Evolutionary conservation across 2,329 filamentous ascomycete genomes (phyloP), one percentile per base, ranked within the genome.

Genomic region (Alternaria ventricosa): DNA sequence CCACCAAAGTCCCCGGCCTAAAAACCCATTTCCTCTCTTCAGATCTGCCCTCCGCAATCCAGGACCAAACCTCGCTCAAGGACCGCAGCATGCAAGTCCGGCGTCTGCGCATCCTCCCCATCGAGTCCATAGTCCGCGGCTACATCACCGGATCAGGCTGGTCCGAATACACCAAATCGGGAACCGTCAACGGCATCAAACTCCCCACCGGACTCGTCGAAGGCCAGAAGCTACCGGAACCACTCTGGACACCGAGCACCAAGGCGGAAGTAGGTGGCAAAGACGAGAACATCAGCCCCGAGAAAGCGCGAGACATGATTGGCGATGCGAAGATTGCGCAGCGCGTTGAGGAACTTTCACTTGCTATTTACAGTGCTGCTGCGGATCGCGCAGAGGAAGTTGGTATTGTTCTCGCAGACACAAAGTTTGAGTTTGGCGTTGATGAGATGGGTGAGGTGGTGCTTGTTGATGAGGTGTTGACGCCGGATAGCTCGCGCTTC

Each of bases 81-180:
- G 84, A 87, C 71, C 89, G 93, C 63, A 89, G 87, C 77, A 96
- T 97, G 93, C 87, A 89, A 69, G 91, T 95, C 59, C 88, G 89
- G 65, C 88, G 88, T 68, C 85, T 93, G 61, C 87, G 89, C 72
- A 88, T 96, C 67, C 88, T 96, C 63, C 92, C 92, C 23, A 85
- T 96, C 66, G 92, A 95, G 81, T 91, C 89, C 46, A 95, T 95
- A 66, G 92, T 96, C n/a, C 89, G 93, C 61, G 94, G 94, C 70
- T 97, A 97, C 83, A 89, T 97, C 77, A 94, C 94, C 6, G 94
- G 94, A 46, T 92, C 89, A 49, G 93, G 92, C 0, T 97, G 92
- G 91, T 85, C 85, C 43, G 93, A 97, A 82, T 92, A 96, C 83
- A 83, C 88, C 76, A 85, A 87, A 68, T 85, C 82, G 20, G 91